These are phyloP conservation scores for Chaetomium globosum DNA, from an alignment of 2,329 filamentous ascomycete species.

Conservation along the genomic window DNA sequence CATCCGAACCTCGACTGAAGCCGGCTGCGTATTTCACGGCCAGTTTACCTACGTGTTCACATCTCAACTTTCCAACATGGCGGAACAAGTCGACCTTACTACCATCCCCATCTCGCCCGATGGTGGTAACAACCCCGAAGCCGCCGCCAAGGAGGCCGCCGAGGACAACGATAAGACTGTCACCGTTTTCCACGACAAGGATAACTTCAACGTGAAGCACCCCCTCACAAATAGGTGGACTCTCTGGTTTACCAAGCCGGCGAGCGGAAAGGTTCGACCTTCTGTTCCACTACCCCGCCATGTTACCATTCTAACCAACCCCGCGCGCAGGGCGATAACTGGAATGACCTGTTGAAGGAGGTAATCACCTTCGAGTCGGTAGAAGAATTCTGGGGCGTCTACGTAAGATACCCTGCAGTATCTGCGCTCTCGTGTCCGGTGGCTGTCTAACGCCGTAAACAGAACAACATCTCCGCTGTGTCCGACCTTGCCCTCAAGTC, in stretches of 20 bases:
- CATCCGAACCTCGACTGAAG: slow-evolving; percentile 11
- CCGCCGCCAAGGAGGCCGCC: slow-evolving; percentile 49
- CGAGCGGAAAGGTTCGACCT: slow-evolving; percentile 79
- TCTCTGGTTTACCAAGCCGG: slow-evolving; percentile 98
- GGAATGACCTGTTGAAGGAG: slow-evolving; percentile 97
- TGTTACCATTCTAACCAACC: slow-evolving; percentile 18
- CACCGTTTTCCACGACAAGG: slow-evolving; percentile 96
- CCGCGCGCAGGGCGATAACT: slow-evolving; percentile 85
- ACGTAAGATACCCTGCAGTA: slow-evolving; percentile 64
- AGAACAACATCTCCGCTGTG: slow-evolving; percentile 99
- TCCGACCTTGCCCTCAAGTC: slow-evolving; percentile 96
- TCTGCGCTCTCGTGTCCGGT: slow-evolving; percentile 2
- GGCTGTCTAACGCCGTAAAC: slow-evolving; percentile 21
- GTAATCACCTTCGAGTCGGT: slow-evolving; percentile 98
- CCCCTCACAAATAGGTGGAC: slow-evolving; percentile 98
- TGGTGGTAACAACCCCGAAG: slow-evolving; percentile 59
- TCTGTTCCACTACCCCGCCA: slow-evolving; percentile 16
- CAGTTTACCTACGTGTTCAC: slow-evolving; percentile 10
- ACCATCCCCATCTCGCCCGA: slow-evolving; percentile 69
- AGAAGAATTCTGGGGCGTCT: slow-evolving; percentile 99
- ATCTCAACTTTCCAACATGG: slow-evolving; percentile 42
- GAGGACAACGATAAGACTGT: slow-evolving; percentile 63
- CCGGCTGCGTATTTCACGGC: slow-evolving; percentile 16
- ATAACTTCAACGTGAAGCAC: slow-evolving; percentile 99
- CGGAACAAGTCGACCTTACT: slow-evolving; percentile 66